A percentile compares a stretch with the other conserved stretches of the same genome.
These are phyloP conservation scores for Clavispora asparagi DNA, from an alignment of 805 yeast species.

Conservation along the genomic window DNA sequence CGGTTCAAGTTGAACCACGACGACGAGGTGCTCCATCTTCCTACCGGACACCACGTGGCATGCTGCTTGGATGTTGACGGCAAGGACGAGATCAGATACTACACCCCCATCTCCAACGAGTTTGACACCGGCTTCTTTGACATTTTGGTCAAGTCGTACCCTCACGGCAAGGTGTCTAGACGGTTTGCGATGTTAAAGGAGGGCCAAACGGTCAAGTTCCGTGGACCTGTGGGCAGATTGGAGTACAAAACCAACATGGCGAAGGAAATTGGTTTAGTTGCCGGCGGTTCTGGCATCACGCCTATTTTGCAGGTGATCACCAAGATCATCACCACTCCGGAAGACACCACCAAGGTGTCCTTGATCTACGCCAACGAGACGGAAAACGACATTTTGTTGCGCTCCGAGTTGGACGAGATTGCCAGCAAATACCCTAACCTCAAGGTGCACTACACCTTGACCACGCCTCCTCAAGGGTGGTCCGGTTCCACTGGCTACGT, in stretches of 20 bases:
- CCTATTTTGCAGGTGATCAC: conserved; percentile 82
- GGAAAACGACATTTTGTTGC: conserved; percentile 69
- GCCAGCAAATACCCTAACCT: conserved; percentile 59
- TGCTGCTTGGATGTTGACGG: conserved; percentile 47
- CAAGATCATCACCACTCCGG: conserved; percentile 62
- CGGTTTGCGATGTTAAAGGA: conserved; percentile 58
- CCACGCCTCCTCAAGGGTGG: conserved; percentile 50
- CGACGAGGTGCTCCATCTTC: conserved; percentile 57
- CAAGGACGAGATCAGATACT: conserved; percentile 56
- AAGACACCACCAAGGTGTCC: conserved; percentile 55
- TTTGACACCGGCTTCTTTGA: conserved; percentile 72
- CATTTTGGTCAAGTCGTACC: conserved; percentile 69
- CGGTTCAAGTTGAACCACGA: conserved; percentile 61
- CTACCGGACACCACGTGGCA: conserved; percentile 73
- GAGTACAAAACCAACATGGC: conserved; percentile 54
- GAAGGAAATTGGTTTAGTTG: conserved; percentile 61
- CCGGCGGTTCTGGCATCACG: conserved; percentile 88
- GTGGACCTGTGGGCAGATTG: conserved; percentile 78
- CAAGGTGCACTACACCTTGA: conserved; percentile 53
- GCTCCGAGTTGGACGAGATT: conserved; percentile 67
- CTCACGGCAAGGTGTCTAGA: conserved; percentile 64
- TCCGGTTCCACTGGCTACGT: conserved; percentile 55
- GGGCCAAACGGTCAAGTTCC: conserved; percentile 64
- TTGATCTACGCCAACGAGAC: conserved; percentile 71
- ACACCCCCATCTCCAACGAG: conserved; percentile 71